These are phyloP conservation scores for Verruconis gallopava DNA, from an alignment of 2,329 filamentous ascomycete genomes.

Conservation along the genomic window DNA sequence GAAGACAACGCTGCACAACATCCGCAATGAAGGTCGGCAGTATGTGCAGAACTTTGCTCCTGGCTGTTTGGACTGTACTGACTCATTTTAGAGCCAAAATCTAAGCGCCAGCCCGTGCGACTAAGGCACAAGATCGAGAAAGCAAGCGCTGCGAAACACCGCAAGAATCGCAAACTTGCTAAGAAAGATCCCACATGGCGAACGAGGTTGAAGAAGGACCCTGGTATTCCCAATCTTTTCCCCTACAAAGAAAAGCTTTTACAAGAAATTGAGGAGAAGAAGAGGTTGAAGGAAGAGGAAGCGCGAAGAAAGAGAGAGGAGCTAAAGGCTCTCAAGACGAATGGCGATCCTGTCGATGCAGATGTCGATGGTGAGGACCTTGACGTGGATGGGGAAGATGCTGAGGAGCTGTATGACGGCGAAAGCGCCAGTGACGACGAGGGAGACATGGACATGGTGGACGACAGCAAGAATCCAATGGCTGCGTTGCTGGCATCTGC, in stretches of 20 bases:
- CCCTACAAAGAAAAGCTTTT: slow-evolving; percentile 95
- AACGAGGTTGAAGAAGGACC: slow-evolving; percentile 91
- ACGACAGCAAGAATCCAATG: slow-evolving; percentile 66
- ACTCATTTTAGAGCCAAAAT: slow-evolving; percentile 64
- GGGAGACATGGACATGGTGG: slow-evolving; percentile 30
- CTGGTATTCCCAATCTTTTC: slow-evolving; percentile 92
- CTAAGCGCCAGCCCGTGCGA: slow-evolving; percentile 80
- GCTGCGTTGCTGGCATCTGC: slow-evolving; percentile 81
- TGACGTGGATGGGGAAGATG: slow-evolving; percentile 35
- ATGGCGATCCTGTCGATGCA: slow-evolving; percentile 22
- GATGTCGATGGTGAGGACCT: slow-evolving; percentile 26
- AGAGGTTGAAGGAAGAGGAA: slow-evolving; percentile 69
- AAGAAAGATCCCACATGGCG: slow-evolving; percentile 98
- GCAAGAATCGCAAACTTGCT: slow-evolving; percentile 73
- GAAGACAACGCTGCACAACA: slow-evolving; percentile 11
- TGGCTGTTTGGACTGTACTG: no score
- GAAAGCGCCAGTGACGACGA: slow-evolving; percentile 18
- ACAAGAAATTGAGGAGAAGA: slow-evolving; percentile 84
- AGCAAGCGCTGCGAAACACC: slow-evolving; percentile 76
- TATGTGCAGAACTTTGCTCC: slow-evolving; percentile 21
- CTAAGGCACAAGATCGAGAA: slow-evolving; percentile 95
- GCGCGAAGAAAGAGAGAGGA: slow-evolving; percentile 56
- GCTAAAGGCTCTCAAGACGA: slow-evolving; percentile 37
- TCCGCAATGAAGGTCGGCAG: slow-evolving; percentile 30
- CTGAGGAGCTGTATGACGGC: slow-evolving; percentile 14